Conservation (phyloP, 495 filamentous ascomycete species). For the Cryomyces antarcticus region DNA sequence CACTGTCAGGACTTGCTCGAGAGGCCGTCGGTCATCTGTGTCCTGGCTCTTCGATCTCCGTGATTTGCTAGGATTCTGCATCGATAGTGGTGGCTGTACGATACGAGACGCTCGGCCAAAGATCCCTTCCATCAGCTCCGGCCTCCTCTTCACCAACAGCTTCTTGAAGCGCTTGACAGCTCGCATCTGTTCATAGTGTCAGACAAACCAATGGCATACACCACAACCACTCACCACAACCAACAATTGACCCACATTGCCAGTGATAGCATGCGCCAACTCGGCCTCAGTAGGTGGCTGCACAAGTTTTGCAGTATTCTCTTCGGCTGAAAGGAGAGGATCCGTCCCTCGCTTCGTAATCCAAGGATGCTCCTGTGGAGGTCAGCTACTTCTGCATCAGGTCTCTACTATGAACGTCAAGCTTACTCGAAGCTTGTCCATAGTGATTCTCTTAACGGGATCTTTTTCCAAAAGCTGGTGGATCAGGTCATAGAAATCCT, state of each 20-base stretch:
- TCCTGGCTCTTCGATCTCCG: conserved; percentile 27
- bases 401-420: not conserved
- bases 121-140: conserved; percentile 32
- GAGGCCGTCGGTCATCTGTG: conserved; percentile 26
- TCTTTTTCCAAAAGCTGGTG: conserved; percentile 27
- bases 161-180: conserved; percentile 76
- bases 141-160: conserved; percentile 25
- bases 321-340: conserved; percentile 56
- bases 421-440: conserved; percentile 62
- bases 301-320: conserved; percentile 69
- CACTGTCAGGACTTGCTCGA: conserved; percentile 28
- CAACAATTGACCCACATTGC: conserved; percentile 62
- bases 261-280: conserved; percentile 75
- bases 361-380: conserved; percentile 68
- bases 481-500: conserved; percentile 16
- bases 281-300: conserved; percentile 73
- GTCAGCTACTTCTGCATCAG: not conserved
- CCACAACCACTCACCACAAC: conserved; percentile 43
- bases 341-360: conserved; percentile 70
- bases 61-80: conserved; percentile 23
- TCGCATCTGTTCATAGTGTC: conserved; percentile 46
- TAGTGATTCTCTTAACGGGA: conserved; percentile 51
- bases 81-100: conserved; percentile 35
- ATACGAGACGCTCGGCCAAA: conserved; percentile 33
- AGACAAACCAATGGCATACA: conserved; percentile 2